Conservation (phyloP, 2,329 filamentous ascomycete genomes). For the Claviceps maximensis region DNA sequence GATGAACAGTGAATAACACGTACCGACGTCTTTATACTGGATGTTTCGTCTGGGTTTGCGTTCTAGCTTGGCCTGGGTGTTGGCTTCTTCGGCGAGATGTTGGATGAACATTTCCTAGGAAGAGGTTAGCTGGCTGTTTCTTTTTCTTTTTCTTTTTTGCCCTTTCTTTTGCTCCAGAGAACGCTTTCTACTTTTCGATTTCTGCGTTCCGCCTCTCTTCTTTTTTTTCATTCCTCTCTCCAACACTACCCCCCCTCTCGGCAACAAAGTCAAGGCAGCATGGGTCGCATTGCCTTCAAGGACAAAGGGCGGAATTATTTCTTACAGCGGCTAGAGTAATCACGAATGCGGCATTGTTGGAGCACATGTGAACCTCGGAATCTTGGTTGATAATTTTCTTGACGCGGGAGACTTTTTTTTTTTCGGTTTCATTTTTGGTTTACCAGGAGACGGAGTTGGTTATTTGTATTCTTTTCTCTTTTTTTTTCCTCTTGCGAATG, state of each 20-base stretch:
- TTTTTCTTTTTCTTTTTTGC: not conserved
- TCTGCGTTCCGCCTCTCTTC: not conserved
- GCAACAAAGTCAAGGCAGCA: no score
- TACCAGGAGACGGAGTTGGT: not conserved
- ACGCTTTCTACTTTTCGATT: not conserved
- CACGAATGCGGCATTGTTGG: conserved; percentile 86
- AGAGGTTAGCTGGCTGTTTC: not conserved
- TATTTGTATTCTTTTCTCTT: not conserved
- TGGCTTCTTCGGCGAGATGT: conserved; percentile 71
- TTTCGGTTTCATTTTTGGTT: no score
- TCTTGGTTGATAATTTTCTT: conserved; percentile 92
- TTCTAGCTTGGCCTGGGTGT: conserved; percentile 82
- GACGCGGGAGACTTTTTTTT: conserved; percentile 64
- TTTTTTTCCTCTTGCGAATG: no score
- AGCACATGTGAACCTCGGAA: conserved; percentile 72
- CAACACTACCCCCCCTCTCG: no score
- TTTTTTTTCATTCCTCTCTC: no score
- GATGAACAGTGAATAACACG: conserved; percentile 9
- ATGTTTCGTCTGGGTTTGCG: conserved; percentile 86
- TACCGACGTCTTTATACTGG: conserved; percentile 89
- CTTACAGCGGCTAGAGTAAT: conserved; percentile 78
- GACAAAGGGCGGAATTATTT: conserved; percentile 3
- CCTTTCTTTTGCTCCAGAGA: no score
- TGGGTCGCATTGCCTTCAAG: no score
- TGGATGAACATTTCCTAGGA: conserved; percentile 85